phyloP scores from a whole-genome alignment of 2,329 filamentous ascomycete genomes.

The Sarocladiaceae sp. region DNA sequence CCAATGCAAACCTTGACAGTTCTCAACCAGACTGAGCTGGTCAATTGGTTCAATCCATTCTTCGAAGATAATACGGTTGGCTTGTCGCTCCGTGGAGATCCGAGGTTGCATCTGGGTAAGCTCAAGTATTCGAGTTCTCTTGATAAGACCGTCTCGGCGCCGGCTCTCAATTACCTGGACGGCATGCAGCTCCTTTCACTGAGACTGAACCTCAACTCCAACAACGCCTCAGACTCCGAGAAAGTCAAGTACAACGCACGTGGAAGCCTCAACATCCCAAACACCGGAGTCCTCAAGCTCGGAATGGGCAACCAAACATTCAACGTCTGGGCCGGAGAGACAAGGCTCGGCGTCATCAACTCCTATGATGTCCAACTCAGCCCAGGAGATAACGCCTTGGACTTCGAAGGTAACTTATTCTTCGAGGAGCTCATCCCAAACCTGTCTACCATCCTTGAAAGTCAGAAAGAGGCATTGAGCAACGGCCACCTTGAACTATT shows the following conservation, averaged over 20 bases:
- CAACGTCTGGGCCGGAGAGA: slow-evolving; percentile 35
- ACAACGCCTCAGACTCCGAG: no score
- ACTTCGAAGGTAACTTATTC: slow-evolving; percentile 37
- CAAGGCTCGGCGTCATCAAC: slow-evolving; percentile 33
- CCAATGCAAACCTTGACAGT: slow-evolving; percentile 30
- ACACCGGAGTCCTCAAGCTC: slow-evolving; percentile 37
- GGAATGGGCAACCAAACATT: slow-evolving; percentile 42
- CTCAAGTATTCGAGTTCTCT: slow-evolving; percentile 32
- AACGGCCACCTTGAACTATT: slow-evolving; percentile 36
- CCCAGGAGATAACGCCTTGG: slow-evolving; percentile 37
- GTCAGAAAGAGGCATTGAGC: slow-evolving; percentile 30
- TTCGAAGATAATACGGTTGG: slow-evolving; percentile 31
- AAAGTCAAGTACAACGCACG: slow-evolving; percentile 38
- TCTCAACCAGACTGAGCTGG: slow-evolving; percentile 33
- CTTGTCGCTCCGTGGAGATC: slow-evolving; percentile 32
- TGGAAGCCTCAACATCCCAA: slow-evolving; percentile 39
- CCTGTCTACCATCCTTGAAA: slow-evolving; percentile 31
- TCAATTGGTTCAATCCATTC: slow-evolving; percentile 33
- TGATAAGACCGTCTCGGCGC: slow-evolving; percentile 36
- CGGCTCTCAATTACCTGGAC: slow-evolving; percentile 33
- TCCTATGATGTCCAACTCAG: slow-evolving; percentile 34
- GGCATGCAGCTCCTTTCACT: slow-evolving; percentile 35
- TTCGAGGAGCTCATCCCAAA: slow-evolving; percentile 35
- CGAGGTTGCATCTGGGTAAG: slow-evolving; percentile 33
- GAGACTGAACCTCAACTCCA: slow-evolving; percentile 32